These are phyloP conservation scores for Candida stauntonica DNA, from an alignment of 805 yeast genomes.

Conservation along the genomic window DNA sequence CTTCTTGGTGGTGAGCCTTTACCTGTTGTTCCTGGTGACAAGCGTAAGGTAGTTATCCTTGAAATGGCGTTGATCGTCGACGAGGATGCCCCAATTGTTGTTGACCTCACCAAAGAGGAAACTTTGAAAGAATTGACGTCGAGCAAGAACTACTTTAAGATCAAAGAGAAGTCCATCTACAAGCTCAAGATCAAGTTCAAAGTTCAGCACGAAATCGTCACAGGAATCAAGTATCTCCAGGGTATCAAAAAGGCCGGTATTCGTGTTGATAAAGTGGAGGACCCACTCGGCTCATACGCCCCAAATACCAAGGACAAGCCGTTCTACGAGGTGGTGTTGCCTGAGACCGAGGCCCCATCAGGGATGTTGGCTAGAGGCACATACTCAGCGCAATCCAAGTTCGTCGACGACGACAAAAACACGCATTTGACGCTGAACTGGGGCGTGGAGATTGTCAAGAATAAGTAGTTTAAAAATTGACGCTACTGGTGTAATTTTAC, in stretches of 20 bases:
- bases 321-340: conserved; percentile 56
- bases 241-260: conserved; percentile 84
- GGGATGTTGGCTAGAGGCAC: conserved; percentile 87
- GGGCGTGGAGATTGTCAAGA: conserved; percentile 79
- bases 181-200: conserved; percentile 71
- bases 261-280: conserved; percentile 79
- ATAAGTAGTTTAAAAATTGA: conserved; percentile 26
- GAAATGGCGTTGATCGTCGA: conserved; percentile 70
- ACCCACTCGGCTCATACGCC: conserved; percentile 86
- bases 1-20: conserved; percentile 53
- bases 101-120: conserved; percentile 61
- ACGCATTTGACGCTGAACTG: conserved; percentile 75
- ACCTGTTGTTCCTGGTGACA: conserved; percentile 63
- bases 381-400: conserved; percentile 76
- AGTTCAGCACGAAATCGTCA: conserved; percentile 85
- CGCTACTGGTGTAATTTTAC: too few relatives aligned
- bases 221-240: conserved; percentile 85
- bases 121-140: conserved; percentile 44
- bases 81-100: conserved; percentile 63
- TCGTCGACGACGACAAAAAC: conserved; percentile 80
- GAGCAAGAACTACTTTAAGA: conserved; percentile 61
- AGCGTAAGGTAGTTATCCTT: conserved; percentile 71
- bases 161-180: conserved; percentile 76
- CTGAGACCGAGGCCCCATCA: conserved; percentile 83
- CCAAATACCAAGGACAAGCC: conserved; percentile 84